Conservation (phyloP, 164 flowering plant species). For the Platanus orientalis region DNA sequence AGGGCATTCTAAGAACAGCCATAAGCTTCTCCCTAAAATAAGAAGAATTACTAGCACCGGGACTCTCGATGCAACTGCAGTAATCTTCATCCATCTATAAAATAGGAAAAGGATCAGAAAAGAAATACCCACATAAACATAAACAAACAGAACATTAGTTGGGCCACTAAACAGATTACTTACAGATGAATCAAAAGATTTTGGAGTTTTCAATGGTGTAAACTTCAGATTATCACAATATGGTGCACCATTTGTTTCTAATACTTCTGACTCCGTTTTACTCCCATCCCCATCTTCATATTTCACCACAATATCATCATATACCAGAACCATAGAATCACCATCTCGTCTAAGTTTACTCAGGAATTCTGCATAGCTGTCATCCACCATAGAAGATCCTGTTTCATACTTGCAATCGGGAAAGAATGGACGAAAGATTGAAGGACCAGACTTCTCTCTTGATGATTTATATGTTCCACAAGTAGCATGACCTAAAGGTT, state of each 20-base stretch:
- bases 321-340: slow-evolving; percentile 3
- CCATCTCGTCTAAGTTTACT: slow-evolving; percentile 16
- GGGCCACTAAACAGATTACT: not conserved
- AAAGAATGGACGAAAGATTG: not conserved
- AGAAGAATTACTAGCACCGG: not conserved
- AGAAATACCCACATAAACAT: not conserved
- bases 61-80: slow-evolving; percentile 5
- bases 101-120: slow-evolving; percentile 2
- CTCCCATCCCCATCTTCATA: slow-evolving; percentile 23
- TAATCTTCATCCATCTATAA: slow-evolving; percentile 17
- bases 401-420: slow-evolving; percentile 2
- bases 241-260: not conserved
- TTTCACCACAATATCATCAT: slow-evolving; percentile 14
- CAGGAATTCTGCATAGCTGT: slow-evolving; percentile 23
- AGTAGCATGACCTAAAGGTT: not conserved
- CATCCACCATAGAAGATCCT: slow-evolving; percentile 12
- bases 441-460: not conserved
- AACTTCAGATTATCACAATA: not conserved
- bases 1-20: slow-evolving; percentile 27
- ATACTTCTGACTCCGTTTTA: slow-evolving; percentile 23
- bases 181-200: slow-evolving; percentile 12
- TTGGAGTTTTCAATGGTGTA: slow-evolving; percentile 9
- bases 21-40: slow-evolving; percentile 28
- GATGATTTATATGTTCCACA: not conserved
- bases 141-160: not conserved